Evolutionary conservation across 352 stramenopile species (phyloP).

Genomic region (Phytophthora boehmeriae): DNA sequence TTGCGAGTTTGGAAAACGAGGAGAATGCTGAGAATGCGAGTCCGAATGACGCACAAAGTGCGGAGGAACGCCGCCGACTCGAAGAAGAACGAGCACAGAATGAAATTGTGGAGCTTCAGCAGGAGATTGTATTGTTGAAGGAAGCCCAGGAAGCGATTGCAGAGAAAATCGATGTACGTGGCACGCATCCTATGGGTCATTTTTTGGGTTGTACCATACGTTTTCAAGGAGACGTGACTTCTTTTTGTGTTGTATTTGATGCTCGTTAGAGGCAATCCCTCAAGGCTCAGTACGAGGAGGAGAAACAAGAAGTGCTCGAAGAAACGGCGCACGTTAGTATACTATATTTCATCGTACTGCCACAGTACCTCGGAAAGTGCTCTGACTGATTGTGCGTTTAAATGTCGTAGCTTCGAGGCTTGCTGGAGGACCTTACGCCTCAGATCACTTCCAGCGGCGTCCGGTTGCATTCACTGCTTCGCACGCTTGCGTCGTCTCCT

Average conservation of each 20-base stretch:
- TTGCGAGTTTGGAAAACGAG: constrained; percentile 44
- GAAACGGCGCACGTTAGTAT: constrained; percentile 59
- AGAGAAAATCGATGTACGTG: constrained; percentile 51
- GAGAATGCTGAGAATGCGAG: constrained; percentile 30
- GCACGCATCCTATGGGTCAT: background rate
- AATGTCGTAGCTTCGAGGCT: constrained; percentile 48
- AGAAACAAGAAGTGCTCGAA: constrained; percentile 61
- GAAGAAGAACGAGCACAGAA: constrained; percentile 48
- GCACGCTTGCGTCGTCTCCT: constrained; percentile 59
- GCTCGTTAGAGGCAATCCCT: constrained; percentile 51
- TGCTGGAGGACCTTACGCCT: constrained; percentile 53
- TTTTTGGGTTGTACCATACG: background rate
- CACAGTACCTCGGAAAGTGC: background rate
- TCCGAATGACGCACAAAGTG: constrained; percentile 31
- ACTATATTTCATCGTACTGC: background rate
- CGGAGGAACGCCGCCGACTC: constrained; percentile 33
- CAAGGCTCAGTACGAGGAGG: constrained; percentile 71
- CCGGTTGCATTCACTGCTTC: constrained; percentile 68
- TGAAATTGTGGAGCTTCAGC: constrained; percentile 59
- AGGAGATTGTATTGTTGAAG: constrained; percentile 68
- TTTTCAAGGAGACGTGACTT: background rate
- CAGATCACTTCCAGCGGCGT: constrained; percentile 61
- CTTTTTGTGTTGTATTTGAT: background rate
- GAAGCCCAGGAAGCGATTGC: constrained; percentile 53
- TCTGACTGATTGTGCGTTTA: constrained; percentile 5